Conservation (phyloP, 2,329 filamentous ascomycete genomes). For the Penicillium sp. region DNA sequence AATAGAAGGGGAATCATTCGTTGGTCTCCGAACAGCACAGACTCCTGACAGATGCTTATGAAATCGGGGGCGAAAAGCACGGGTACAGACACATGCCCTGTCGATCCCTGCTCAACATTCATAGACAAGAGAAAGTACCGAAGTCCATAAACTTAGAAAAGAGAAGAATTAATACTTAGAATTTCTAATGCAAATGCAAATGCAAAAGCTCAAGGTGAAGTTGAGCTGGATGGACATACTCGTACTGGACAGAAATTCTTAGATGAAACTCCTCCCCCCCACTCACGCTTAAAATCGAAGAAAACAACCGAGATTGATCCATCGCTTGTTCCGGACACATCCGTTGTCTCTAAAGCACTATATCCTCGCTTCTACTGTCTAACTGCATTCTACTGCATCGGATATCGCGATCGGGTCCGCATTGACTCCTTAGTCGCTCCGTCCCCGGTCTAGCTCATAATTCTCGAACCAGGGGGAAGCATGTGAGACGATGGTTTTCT, state of each 20-base stretch:
- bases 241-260: neutral
- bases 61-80: neutral
- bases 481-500: neutral
- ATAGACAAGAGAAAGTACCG: neutral
- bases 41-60: slow-evolving; percentile 10
- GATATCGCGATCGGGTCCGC: slow-evolving; percentile 7
- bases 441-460: slow-evolving; percentile 2
- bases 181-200: neutral
- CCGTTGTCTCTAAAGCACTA: neutral
- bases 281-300: neutral
- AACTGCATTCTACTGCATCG: neutral
- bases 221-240: neutral
- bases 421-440: neutral
- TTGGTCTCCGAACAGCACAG: slow-evolving; percentile 3
- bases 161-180: neutral
- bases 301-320: slow-evolving; percentile 1
- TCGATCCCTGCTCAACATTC: slow-evolving; percentile 8
- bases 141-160: neutral
- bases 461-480: neutral
- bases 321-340: neutral
- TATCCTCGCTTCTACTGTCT: slow-evolving; percentile 3
- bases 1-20: neutral
- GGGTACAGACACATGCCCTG: slow-evolving; percentile 10
- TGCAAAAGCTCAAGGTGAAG: neutral
- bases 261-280: neutral